Conservation (phyloP, 2,329 filamentous ascomycete species). For the Emmonsiellopsis sp. region DNA sequence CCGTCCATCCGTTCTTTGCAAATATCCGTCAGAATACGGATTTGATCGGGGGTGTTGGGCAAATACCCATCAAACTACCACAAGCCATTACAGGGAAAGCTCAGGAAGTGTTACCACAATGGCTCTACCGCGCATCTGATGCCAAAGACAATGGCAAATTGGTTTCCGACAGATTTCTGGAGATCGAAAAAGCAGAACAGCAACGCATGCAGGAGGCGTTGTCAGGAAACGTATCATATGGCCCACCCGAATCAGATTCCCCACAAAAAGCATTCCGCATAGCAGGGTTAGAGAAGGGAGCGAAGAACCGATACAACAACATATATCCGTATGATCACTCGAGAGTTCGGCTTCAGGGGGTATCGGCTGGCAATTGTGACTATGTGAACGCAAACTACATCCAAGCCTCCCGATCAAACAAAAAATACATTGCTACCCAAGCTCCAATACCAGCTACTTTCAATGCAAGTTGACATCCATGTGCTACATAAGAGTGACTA, state of each 20-base stretch:
- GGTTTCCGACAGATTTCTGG: slow-evolving; percentile 74
- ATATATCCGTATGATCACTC: slow-evolving; percentile 95
- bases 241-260: slow-evolving; percentile 32
- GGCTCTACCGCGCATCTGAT: slow-evolving; percentile 63
- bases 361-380: slow-evolving; percentile 63
- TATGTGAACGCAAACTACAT: slow-evolving; percentile 94
- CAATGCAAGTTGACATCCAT: slow-evolving; percentile 50
- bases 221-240: slow-evolving; percentile 50
- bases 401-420: slow-evolving; percentile 69
- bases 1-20: slow-evolving; percentile 80
- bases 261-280: slow-evolving; percentile 53
- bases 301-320: slow-evolving; percentile 95
- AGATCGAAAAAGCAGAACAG: slow-evolving; percentile 77
- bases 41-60: slow-evolving; percentile 82
- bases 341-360: slow-evolving; percentile 66
- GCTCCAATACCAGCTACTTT: slow-evolving; percentile 89
- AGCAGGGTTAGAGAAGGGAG: slow-evolving; percentile 86
- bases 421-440: slow-evolving; percentile 91
- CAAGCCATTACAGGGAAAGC: slow-evolving; percentile 38
- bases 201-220: slow-evolving; percentile 83
- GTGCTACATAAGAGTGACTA: background rate
- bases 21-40: slow-evolving; percentile 98
- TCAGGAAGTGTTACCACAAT: slow-evolving; percentile 55
- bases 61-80: slow-evolving; percentile 55
- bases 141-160: slow-evolving; percentile 63